Percentiles rank a stretch among this genome's conserved stretches.
Conservation (phyloP, 2,329 filamentous ascomycete genomes). For the Cordyceps militaris region DNA sequence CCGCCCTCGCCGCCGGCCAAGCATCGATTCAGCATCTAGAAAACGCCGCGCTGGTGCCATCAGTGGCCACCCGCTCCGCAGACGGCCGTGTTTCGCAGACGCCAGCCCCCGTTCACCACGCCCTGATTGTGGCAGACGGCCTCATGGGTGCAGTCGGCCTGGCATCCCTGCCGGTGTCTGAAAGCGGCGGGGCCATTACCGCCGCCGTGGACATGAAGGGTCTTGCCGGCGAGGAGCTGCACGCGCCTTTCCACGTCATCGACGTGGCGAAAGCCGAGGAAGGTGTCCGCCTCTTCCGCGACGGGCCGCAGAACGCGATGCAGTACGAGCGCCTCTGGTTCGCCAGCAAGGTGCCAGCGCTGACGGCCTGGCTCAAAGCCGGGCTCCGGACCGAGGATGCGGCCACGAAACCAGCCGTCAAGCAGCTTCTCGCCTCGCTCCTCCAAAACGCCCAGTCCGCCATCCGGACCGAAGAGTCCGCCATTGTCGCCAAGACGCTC, state of each 20-base stretch:
- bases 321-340: slow-evolving; percentile 70
- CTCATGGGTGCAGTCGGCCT: slow-evolving; percentile 57
- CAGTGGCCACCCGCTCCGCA: slow-evolving; percentile 61
- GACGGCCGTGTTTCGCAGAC: slow-evolving; percentile 60
- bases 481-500: slow-evolving; percentile 27
- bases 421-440: slow-evolving; percentile 59
- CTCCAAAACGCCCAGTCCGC: slow-evolving; percentile 46
- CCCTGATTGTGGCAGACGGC: slow-evolving; percentile 67
- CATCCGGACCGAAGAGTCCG: slow-evolving; percentile 44
- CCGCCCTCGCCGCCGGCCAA: slow-evolving; percentile 25
- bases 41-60: slow-evolving; percentile 68
- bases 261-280: slow-evolving; percentile 56
- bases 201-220: slow-evolving; percentile 52
- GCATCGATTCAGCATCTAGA: slow-evolving; percentile 38
- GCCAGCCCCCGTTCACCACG: slow-evolving; percentile 77
- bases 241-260: slow-evolving; percentile 46
- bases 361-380: slow-evolving; percentile 59
- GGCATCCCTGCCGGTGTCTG: slow-evolving; percentile 34
- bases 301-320: slow-evolving; percentile 61
- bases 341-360: slow-evolving; percentile 57
- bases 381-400: slow-evolving; percentile 35
- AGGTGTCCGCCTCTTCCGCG: slow-evolving; percentile 60
- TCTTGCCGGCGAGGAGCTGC: slow-evolving; percentile 30
- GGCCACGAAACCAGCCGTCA: slow-evolving; percentile 58
- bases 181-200: slow-evolving; percentile 36